Evolutionary conservation across 2,329 filamentous ascomycete species (phyloP), one percentile per base, ranked within the genome.

Genomic region (Epichloe hybrida): DNA sequence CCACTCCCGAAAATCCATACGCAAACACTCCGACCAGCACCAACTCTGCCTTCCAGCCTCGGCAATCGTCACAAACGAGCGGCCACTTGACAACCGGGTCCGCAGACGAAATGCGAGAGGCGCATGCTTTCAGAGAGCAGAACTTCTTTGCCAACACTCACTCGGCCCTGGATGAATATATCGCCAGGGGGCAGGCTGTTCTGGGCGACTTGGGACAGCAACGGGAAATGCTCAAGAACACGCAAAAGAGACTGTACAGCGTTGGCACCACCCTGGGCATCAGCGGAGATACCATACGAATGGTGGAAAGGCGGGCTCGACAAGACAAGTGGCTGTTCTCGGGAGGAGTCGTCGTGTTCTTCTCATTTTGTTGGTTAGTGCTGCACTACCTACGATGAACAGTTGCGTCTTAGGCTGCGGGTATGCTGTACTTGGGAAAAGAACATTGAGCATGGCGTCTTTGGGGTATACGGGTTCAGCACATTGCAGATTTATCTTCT

Each of bases 301-400:
- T 93, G 88, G 85, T 98, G 41, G 91, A 97, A 70, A 72, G 93
- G 58, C 76, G 93, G 55, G 89, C 93, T 48, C 86, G 82, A 66
- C 86, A 97, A 72, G 93, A 98, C 66, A 97, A 96, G 70, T 97
- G 90, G 89, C 95, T 98, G 37, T 98, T 98, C 66, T 86, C 86
- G 76, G 85, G 73, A 0, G 89, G 93, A 0, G 88, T 91, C 3
- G 68, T 94, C 5, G 68, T 93, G 37, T 98, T 98, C 67, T 86
- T 97, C 61, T 63, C 79, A 38, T 98, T 98, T 64, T 95, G 91
- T 67, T 97, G 88, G 81, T 70, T 93, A 56, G 89, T 95, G 51
- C 64, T 98, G 63, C 86, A 90, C 68, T 97, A 80, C 64, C 66
- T 98, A 68, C 74, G 87, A 64, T 62, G 55, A 54, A n/a, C 5